These are phyloP conservation scores for Apophysomyces trapeziformis DNA, from an alignment of 371 early-diverging fungal genomes.

Conservation along the genomic window DNA sequence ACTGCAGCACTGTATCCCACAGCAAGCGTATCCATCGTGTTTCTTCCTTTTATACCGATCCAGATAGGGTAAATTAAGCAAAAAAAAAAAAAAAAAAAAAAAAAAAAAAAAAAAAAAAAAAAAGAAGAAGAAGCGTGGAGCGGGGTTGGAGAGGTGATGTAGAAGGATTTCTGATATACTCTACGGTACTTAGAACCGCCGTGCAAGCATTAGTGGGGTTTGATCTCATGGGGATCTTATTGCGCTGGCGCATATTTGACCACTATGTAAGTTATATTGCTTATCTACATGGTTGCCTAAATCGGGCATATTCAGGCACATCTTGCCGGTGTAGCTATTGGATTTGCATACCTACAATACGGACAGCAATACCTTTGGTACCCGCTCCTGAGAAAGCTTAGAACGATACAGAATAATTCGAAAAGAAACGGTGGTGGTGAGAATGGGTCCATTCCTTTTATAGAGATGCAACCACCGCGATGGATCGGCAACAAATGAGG, in stretches of 20 bases:
- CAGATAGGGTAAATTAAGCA: slow-evolving; percentile 51
- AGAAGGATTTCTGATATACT: neutral
- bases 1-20: slow-evolving; percentile 66
- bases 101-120: slow-evolving; percentile 1
- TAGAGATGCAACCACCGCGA: neutral
- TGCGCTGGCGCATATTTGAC: slow-evolving; percentile 68
- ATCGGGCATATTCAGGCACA: slow-evolving; percentile 53
- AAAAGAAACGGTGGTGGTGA: neutral
- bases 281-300: neutral
- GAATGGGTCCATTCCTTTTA: slow-evolving; percentile 18
- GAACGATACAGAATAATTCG: slow-evolving; percentile 13
- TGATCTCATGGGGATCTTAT: slow-evolving; percentile 64
- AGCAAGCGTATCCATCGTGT: slow-evolving; percentile 65
- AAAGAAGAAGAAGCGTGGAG: neutral
- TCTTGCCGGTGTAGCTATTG: slow-evolving; percentile 65
- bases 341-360: slow-evolving; percentile 53
- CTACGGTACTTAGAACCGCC: slow-evolving; percentile 34
- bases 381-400: slow-evolving; percentile 43
- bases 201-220: slow-evolving; percentile 64
- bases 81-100: slow-evolving; percentile 1
- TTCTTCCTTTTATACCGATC: slow-evolving; percentile 75
- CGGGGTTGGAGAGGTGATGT: neutral
- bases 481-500: slow-evolving; percentile 19
- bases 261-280: slow-evolving; percentile 61
- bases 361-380: slow-evolving; percentile 58